Evolutionary conservation across 345 rosid species (phyloP).

Genomic region (Hibiscus tridactylites): DNA sequence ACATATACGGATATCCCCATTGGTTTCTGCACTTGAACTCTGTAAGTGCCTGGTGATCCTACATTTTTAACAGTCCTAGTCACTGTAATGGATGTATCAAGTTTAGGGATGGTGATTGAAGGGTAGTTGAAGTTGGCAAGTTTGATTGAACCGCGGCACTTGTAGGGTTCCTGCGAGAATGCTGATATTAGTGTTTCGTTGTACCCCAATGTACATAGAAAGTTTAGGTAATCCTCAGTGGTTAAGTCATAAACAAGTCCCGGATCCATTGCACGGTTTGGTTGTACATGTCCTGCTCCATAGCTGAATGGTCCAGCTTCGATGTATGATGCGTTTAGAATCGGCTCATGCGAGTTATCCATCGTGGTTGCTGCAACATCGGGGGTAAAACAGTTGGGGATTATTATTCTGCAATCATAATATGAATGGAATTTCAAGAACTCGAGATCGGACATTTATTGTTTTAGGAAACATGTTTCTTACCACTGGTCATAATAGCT

Average conservation of each 20-base stretch:
- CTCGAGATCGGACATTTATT: not conserved
- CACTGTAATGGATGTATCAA: slow-evolving; percentile 27
- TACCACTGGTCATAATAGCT: slow-evolving; percentile 77
- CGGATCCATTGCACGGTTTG: slow-evolving; percentile 72
- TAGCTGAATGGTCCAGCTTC: slow-evolving; percentile 64
- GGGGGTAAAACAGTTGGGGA: not conserved
- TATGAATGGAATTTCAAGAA: not conserved
- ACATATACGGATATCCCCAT: slow-evolving; percentile 41
- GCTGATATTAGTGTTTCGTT: slow-evolving; percentile 34
- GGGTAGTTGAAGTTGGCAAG: slow-evolving; percentile 76
- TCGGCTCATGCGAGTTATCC: slow-evolving; percentile 43
- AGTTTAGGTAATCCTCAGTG: slow-evolving; percentile 51
- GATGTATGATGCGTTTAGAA: slow-evolving; percentile 30
- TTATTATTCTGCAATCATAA: not conserved
- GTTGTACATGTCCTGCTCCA: slow-evolving; percentile 81
- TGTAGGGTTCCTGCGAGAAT: slow-evolving; percentile 26
- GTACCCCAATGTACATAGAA: slow-evolving; percentile 64
- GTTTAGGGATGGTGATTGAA: slow-evolving; percentile 50
- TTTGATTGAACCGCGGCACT: slow-evolving; percentile 33
- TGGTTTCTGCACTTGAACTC: slow-evolving; percentile 30
- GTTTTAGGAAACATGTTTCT: slow-evolving; percentile 5
- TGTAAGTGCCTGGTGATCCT: slow-evolving; percentile 56
- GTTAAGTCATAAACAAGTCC: slow-evolving; percentile 66
- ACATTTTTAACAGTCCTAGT: slow-evolving; percentile 60
- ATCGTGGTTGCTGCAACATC: slow-evolving; percentile 35